phyloP scores from a whole-genome alignment of 2,329 filamentous ascomycete species.

The Fusarium pseudograminearum region DNA sequence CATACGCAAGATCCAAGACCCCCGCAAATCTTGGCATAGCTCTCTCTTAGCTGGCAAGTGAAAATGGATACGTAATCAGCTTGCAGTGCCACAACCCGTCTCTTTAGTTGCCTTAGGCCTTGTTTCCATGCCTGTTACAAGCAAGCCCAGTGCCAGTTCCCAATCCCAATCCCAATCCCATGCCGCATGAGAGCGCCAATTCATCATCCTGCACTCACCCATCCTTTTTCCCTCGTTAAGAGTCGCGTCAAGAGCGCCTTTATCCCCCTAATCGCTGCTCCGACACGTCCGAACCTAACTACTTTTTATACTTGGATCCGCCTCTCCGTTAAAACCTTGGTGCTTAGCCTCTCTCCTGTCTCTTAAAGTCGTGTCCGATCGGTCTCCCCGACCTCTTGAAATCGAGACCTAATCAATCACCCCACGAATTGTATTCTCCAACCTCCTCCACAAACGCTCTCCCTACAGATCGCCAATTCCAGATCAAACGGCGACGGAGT shows the following conservation, averaged over 20 bases:
- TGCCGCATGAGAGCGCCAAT: constrained; percentile 38
- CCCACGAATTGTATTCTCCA: constrained; percentile 41
- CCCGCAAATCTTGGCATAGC: constrained; percentile 38
- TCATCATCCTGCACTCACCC: constrained; percentile 36
- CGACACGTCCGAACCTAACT: constrained; percentile 1
- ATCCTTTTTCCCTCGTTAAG: constrained; percentile 21
- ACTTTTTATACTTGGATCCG: constrained; percentile 12
- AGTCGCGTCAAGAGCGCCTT: constrained; percentile 34
- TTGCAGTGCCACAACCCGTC: constrained; percentile 36
- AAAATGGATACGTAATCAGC: constrained; percentile 44
- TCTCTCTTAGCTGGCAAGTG: constrained; percentile 33
- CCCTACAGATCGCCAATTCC: constrained; percentile 24
- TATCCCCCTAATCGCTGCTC: constrained; percentile 20
- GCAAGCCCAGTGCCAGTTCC: background rate
- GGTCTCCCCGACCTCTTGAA: constrained; percentile 43
- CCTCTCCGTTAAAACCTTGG: constrained; percentile 12
- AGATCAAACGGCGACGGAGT: constrained; percentile 20
- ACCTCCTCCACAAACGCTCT: constrained; percentile 35
- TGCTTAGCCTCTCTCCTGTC: constrained; percentile 18
- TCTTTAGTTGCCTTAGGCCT: constrained; percentile 26
- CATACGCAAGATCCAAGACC: constrained; percentile 16
- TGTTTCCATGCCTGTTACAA: constrained; percentile 18
- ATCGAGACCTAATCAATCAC: constrained; percentile 36
- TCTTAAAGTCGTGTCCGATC: constrained; percentile 33
- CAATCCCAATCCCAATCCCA: constrained; percentile 27